Evolutionary conservation across 176 grass and related monocot genomes (phyloP), one percentile per base, ranked within the genome.

Genomic region (Rhynchospora pubera): DNA sequence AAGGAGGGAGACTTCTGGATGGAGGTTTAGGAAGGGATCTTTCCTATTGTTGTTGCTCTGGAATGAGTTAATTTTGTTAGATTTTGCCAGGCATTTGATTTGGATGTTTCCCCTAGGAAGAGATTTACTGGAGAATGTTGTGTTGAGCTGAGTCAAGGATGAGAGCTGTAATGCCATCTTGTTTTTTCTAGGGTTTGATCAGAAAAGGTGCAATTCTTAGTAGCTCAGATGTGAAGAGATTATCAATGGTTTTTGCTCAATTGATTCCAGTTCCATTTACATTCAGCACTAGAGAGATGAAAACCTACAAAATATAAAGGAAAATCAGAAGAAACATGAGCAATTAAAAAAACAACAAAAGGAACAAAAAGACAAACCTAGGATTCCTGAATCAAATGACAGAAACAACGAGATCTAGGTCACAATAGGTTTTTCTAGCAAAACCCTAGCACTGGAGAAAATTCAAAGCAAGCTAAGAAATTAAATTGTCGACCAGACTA

Each of bases 1-100:
- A 28, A 97, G 91, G 85, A 93, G 82, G 72, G 93, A 91, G 53
- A 93, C 87, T 84, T 93, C 93, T 0, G 93, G 93, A n/a, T 93
- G 93, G 66, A 93, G 89, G 11, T 97, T 88, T 16, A 93, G 52
- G 87, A 97, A 97, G 0, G 89, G 86, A 5, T 94, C 93, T 81
- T 92, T 90, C 62, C 88, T 74, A 5, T 65, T 63, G 79, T 65
- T 24, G 56, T 51, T 82, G 79, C 5, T 89, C 59, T 84, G 66
- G 47, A 82, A 87, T 26, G 90, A 89, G 45, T 52, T 66, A 45
- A 64, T 62, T 21, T 66, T 82, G 30, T 82, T 62, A 1, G 13
- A 61, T 67, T 82, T 82, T 45, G 43, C 60, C 21, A 66, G 23
- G 19, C 58, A 82, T 32, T 82, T 82, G 79, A 82, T 50, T 10